Base-by-base conservation (phyloP, 306 rosid species). In the Castanea mollissima region DNA sequence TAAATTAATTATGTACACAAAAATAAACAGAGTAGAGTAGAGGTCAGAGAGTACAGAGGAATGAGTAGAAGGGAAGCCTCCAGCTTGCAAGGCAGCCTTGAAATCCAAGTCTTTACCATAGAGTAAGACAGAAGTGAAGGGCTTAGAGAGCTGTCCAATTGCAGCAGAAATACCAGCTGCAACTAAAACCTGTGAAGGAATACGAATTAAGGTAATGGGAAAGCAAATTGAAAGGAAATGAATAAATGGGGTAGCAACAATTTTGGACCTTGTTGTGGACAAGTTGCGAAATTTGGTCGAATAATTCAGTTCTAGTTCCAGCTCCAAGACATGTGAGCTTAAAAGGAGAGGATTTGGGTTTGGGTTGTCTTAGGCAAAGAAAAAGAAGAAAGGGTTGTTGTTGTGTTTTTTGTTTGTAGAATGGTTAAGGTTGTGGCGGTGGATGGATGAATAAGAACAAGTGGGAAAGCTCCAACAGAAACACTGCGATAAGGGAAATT, bases 31-130 rank as follows among this genome's bases (percentile, higher is more conserved):
- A 69, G 68, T 5, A 11, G 77, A 73, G 31, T 10, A 19, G 72
- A 71, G 49, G 38, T 1, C 15, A 55, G 71, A 20, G 27, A 91
- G 81, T 90, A 94, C 99, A 57, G 99, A 92, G 78, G 99, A 91
- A 84, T 94, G 99, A 19, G 97, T 79, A 4, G 99, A 94, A 62
- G 99, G 97, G 80, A 94, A 94, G 55, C 99, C 99, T 74, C 97
- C 99, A 29, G 97, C 90, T 72, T 87, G 92, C 85, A 87, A 0
- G 78, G 74, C 2, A 1, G 90, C 71, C 79, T 85, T 94, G 84
- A 92, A 4, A 88, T 92, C 92, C 74, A 94, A 91, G 35, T 86
- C 89, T 79, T 88, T 91, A 31, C 97, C 91, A 46, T 94, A 87
- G 4, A 92, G 81, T 55, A 92, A 23, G 35, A 90, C 89, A 76